These are phyloP conservation scores for Emergomyces pasteurianus DNA, from an alignment of 2,329 filamentous ascomycete genomes.

Conservation along the genomic window DNA sequence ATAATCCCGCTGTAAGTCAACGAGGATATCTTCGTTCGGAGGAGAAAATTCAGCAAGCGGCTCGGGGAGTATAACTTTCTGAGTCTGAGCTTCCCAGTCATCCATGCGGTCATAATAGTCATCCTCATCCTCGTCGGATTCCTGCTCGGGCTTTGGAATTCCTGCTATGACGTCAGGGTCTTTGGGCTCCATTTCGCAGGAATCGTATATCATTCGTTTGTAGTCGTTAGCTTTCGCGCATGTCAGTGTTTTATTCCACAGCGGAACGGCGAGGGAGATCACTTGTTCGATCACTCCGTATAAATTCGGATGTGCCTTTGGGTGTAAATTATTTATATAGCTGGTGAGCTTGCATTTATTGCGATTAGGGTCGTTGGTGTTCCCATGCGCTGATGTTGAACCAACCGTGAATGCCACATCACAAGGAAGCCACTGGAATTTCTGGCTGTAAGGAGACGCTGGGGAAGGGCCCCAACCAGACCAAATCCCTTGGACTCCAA, in stretches of 20 bases:
- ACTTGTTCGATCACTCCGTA: constrained; percentile 25
- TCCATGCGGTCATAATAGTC: constrained; percentile 3
- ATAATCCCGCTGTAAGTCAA: constrained; percentile 19
- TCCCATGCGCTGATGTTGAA: constrained; percentile 8
- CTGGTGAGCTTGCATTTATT: constrained; percentile 20
- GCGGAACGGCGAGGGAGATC: constrained; percentile 20
- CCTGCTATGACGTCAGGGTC: constrained; percentile 9
- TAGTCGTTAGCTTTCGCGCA: constrained; percentile 4
- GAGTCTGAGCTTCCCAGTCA: constrained; percentile 4
- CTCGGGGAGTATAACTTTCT: constrained; percentile 8
- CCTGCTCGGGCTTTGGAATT: constrained; percentile 6
- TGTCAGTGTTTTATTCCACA: constrained; percentile 23
- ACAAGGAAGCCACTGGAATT: constrained; percentile 36
- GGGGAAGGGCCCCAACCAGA: neutral
- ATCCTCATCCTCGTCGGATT: constrained; percentile 6
- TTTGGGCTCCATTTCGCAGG: constrained; percentile 6
- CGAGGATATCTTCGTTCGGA: neutral
- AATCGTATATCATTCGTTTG: neutral
- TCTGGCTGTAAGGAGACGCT: constrained; percentile 11
- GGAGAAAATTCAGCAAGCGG: neutral
- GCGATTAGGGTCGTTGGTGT: constrained; percentile 33
- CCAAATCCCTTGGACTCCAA: neutral
- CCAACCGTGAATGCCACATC: constrained; percentile 17
- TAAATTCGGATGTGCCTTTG: constrained; percentile 17
- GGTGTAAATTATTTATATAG: constrained; percentile 34